Percentiles rank a stretch among this genome's conserved stretches.
Evolutionary conservation across 768 basidiomycete species (phyloP).

Genomic region (Leccinellum albellum): DNA sequence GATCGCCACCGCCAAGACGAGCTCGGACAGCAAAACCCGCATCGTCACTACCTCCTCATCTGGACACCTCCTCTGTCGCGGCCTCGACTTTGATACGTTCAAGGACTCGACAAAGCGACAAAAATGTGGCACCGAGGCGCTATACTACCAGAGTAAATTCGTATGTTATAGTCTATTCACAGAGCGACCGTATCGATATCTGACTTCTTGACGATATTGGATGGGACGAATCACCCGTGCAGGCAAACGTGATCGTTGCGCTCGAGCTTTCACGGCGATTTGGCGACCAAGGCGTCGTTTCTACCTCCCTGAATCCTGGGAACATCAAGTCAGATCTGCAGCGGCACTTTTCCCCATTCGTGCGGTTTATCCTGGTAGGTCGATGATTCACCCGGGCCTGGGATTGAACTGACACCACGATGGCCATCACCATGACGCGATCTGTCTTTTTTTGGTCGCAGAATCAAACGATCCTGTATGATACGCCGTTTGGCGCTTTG

Average conservation of each 20-base stretch:
- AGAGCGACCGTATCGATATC: not conserved
- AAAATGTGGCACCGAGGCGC: conserved; percentile 7
- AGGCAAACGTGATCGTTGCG: conserved; percentile 45
- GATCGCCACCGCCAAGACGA: conserved; percentile 35
- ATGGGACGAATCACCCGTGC: not conserved
- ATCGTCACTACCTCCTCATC: conserved; percentile 47
- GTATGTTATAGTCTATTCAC: conserved; percentile 21
- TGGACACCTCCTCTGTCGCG: conserved; percentile 29
- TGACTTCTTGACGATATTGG: not conserved
- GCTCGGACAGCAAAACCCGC: conserved; percentile 42
- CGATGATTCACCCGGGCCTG: not conserved
- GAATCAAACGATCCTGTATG: conserved; percentile 25
- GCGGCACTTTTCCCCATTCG: conserved; percentile 18
- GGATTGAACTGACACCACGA: not conserved
- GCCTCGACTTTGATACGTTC: conserved; percentile 40
- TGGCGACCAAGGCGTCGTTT: conserved; percentile 44
- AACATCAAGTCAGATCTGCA: conserved; percentile 31
- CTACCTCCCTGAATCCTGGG: conserved; percentile 45
- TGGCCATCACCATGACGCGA: not conserved
- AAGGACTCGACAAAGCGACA: conserved; percentile 33
- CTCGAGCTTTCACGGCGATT: conserved; percentile 46
- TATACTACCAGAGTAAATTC: conserved; percentile 43
- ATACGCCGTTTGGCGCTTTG: conserved; percentile 36
- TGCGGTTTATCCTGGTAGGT: conserved; percentile 14
- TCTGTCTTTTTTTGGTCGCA: conserved; percentile 1